Evolutionary conservation across 345 rosid species (phyloP), one percentile per base, ranked within the genome.

Genomic region (Punica granatum): DNA sequence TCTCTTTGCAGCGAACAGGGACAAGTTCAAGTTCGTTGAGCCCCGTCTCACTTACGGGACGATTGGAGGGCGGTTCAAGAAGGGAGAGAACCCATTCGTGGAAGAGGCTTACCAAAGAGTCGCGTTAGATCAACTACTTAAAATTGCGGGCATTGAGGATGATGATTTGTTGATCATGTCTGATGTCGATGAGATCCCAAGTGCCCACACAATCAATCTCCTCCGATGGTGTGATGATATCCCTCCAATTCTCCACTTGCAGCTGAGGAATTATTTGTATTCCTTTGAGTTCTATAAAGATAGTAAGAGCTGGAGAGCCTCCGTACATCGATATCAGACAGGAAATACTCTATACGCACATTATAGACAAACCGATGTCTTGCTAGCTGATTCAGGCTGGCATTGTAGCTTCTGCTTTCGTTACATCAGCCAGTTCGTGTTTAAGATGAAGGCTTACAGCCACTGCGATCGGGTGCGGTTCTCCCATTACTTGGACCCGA

Each of bases 391-490:
- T 61, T 73, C 81, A 0, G 81, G 81, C 32, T 78, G 81, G 81
- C 81, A 78, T 65, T 78, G 81, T 60, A 78, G 81, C 76, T 78
- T 78, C 69, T 78, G 81, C 63, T 78, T 78, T 49, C 78, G 78
- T 23, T 67, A 31, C 39, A 64, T 78, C 48, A 72, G 71, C 41
- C 78, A 71, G 67, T 78, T 78, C 28, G 58, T 74, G 62, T 78
- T 78, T 73, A 78, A 74, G 78, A 74, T 78, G 78, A 78, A 71
- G 49, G 78, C 81, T n/a, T 78, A 78, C 68, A 78, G 81, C 73
- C 81, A 78, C 54, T 51, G 16, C 14, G 81, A 78, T 18, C 69
- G 81, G 46, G 71, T 78, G 26, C 67, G 81, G 64, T 74, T 74
- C 53, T 49, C 56, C 25, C 75, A 67, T 62, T 78, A 64, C 43